Evolutionary conservation across 2,329 filamentous ascomycete genomes (phyloP), one percentile per base, ranked within the genome.

Genomic region (Diplocarpon mali): DNA sequence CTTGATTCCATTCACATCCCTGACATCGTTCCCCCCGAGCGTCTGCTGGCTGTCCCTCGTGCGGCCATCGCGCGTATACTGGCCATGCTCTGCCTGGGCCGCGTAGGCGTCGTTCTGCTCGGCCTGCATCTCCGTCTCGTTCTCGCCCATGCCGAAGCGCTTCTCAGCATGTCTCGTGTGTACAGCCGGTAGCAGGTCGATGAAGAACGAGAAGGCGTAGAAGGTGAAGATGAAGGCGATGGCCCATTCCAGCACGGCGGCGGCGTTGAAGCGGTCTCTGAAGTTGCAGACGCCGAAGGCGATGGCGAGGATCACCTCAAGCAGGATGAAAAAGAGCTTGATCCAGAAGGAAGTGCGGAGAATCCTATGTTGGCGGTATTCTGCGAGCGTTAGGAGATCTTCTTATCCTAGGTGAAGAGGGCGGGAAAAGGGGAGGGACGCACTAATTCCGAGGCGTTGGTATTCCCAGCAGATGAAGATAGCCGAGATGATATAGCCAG

Each of bases 391-490:
- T 38, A 44, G 37, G 13, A 15, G 37, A 6, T 29, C 1, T 13
- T 40, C 34, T 24, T 34, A 14, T 32, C n/a, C 7, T 7, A 4
- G 20, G 4, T 24, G 20, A 24, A 14, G 30, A 20, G 29, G 20
- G 24, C 12, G 10, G 43, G 16, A 14, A 11, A 34, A 34, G 20
- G 42, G 34, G 38, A 36, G 6, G 39, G 32, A 67, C 72, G 43
- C 64, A 76, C 75, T 81, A 42, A 83, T 78, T 20, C 88, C 87
- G 1, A 96, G 73, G 2, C 85, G 80, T 58, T 92, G 83, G 63
- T 94, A 95, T 63, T 95, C 88, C 68, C 78, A 80, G 69, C 89
- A 95, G 53, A 90, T 83, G 64, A 89, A 90, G 54, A 95, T 73
- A 45, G 90, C 89, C 4, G 81, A 86, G 44, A 95, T 61, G 43